Evolutionary conservation across 176 grass and related monocot genomes (phyloP).

Genomic region (Microstegium vimineum): DNA sequence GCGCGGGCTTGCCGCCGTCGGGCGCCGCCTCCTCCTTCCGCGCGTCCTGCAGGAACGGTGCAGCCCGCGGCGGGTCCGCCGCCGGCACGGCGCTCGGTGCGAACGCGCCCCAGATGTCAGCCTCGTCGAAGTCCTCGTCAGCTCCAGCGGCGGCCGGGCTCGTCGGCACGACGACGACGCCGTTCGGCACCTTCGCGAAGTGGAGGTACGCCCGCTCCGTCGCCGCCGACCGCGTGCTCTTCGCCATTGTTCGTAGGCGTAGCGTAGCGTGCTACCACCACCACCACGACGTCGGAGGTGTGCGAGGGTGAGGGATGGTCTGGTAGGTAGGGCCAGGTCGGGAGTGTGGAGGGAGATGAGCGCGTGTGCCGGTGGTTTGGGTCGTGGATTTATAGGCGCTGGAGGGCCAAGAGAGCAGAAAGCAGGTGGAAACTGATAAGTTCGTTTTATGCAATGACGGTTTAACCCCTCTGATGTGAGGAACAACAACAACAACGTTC

Average conservation of each 20-base stretch:
- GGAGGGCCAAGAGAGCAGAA: background rate
- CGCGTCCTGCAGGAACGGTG: background rate
- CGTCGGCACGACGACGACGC: background rate
- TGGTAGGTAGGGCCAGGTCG: background rate
- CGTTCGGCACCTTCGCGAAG: constrained; percentile 29
- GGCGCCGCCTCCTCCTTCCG: background rate
- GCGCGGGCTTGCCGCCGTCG: background rate
- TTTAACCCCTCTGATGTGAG: background rate
- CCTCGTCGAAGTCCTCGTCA: constrained; percentile 72
- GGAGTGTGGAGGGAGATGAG: background rate
- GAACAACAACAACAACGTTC: background rate
- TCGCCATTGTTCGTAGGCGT: constrained; percentile 62
- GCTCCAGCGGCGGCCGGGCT: background rate
- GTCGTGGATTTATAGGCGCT: constrained; percentile 29
- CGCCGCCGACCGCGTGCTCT: constrained; percentile 28
- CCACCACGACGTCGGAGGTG: background rate
- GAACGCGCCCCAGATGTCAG: constrained; percentile 65
- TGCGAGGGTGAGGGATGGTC: no score
- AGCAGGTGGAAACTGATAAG: constrained; percentile 31
- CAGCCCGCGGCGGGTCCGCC: background rate
- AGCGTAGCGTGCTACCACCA: background rate
- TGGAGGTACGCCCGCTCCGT: constrained; percentile 47
- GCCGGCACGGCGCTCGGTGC: background rate
- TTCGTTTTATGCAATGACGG: background rate
- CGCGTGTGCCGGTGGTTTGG: background rate